These are phyloP conservation scores for Ephemerocybe angulata DNA, from an alignment of 768 basidiomycete genomes.

Conservation along the genomic window DNA sequence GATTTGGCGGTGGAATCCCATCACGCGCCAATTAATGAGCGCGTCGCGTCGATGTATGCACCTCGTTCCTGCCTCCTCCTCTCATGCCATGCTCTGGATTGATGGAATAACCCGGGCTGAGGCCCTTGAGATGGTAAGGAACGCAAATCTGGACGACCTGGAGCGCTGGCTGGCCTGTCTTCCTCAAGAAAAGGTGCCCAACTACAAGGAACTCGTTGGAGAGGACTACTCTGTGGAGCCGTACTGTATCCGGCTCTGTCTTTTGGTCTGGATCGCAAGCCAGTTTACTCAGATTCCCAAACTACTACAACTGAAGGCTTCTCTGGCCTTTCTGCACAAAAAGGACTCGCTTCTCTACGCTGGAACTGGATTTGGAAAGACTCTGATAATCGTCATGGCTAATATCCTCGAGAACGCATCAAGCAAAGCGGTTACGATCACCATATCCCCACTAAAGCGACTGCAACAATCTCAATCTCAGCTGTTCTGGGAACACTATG, in stretches of 20 bases:
- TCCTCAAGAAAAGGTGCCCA: neutral
- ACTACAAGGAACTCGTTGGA: neutral
- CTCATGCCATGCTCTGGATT: neutral
- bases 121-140: neutral
- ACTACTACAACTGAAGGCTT: conserved; percentile 20
- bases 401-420: conserved; percentile 18
- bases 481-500: neutral
- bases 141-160: neutral
- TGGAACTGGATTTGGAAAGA: conserved; percentile 28
- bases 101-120: neutral
- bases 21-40: too few species aligned
- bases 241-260: neutral
- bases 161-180: neutral
- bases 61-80: neutral
- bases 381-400: conserved; percentile 22
- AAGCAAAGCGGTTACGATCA: conserved; percentile 10
- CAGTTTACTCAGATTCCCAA: conserved; percentile 17
- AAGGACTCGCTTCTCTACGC: conserved; percentile 19
- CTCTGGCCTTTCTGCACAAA: conserved; percentile 15
- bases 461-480: conserved; percentile 9
- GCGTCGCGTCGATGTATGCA: neutral
- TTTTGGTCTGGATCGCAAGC: neutral
- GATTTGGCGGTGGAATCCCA: neutral
- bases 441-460: conserved; percentile 21
- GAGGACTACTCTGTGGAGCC: too few species aligned